Evolutionary conservation across 768 basidiomycete species (phyloP), one percentile per base, ranked within the genome.

Genomic region (Macrolepiota dolichaula): DNA sequence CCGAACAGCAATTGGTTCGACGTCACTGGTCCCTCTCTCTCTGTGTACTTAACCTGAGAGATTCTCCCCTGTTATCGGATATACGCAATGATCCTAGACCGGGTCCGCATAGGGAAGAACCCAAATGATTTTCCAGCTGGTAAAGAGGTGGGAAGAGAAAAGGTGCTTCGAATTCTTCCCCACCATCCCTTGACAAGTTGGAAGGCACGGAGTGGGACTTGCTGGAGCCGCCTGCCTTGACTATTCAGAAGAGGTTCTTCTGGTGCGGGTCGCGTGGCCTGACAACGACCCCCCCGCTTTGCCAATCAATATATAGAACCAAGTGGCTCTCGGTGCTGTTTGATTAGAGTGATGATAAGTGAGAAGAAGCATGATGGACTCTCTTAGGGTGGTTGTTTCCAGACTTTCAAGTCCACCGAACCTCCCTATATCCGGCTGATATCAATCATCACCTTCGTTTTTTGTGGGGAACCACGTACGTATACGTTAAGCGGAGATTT

Each of bases 21-120:
- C 55, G 55, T 57, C 55, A 57, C 47, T 49, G 55, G 32, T 49
- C 46, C 37, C 52, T 25, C 52, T n/a, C n/a, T n/a, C n/a, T n/a
- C n/a, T n/a, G n/a, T 22, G 7, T 13, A 7, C 4, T 13, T 15
- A 32, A 52, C 42, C 42, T 19, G n/a, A 44, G 15, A 19, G 40
- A 15, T 42, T 13, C 2, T 44, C 17, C n/a, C 42, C 13, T 52
- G 22, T 2, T 10, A 52, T 32, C 29, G 29, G 29, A 32, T n/a
- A 32, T 32, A 36, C 13, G 27, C 51, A 52, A 9, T 19, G 51
- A 36, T 32, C 51, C 51, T 52, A 29, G 25, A 25, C 27, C 10
- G 19, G 6, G 15, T 29, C 13, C 36, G 24, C 35, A 37, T 22
- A 27, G 19, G 52, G 37, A 24, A 38, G 1, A n/a, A n/a, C n/a